Conservation (phyloP, 192 early-diverging fungal genomes). For the Entophlyctis luteolus region DNA sequence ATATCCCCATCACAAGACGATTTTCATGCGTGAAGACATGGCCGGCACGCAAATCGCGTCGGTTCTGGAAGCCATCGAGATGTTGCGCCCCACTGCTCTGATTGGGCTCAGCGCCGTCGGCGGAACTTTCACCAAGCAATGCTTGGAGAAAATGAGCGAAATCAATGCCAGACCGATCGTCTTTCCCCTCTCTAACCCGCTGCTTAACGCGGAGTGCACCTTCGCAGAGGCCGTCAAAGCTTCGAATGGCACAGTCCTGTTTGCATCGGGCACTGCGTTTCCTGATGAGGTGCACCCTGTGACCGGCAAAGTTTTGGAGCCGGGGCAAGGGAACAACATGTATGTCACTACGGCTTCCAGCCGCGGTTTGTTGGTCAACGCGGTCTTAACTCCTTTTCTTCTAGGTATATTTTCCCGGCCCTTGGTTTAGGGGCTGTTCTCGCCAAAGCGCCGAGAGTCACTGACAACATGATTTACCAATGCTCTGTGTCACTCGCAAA, state of each 20-base stretch:
- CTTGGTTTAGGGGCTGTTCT: constrained; percentile 80
- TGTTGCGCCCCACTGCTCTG: constrained; percentile 82
- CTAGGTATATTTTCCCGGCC: constrained; percentile 82
- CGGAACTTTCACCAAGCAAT: constrained; percentile 69
- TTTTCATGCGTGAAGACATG: constrained; percentile 87
- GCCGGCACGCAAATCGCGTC: constrained; percentile 67
- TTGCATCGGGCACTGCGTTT: constrained; percentile 94
- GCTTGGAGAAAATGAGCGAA: constrained; percentile 72
- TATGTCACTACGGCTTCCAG: too few relatives aligned
- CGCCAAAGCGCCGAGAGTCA: constrained; percentile 64
- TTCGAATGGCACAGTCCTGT: constrained; percentile 84
- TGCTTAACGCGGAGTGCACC: constrained; percentile 89
- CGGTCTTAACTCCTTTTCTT: neutral
- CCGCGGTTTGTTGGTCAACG: too few relatives aligned
- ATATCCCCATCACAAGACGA: constrained; percentile 42
- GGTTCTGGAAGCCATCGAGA: constrained; percentile 73
- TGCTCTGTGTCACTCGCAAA: constrained; percentile 71
- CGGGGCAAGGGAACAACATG: constrained; percentile 95
- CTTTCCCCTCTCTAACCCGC: constrained; percentile 82
- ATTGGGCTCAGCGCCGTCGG: constrained; percentile 81
- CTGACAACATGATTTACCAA: constrained; percentile 74
- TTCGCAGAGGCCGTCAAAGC: constrained; percentile 84
- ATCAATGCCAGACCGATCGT: constrained; percentile 76
- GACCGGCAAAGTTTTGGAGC: constrained; percentile 30
- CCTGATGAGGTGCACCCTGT: constrained; percentile 51